Percentiles rank a stretch among this genome's conserved stretches.
Evolutionary conservation across 768 basidiomycete genomes (phyloP).

Genomic region (Thelephora aurantiotincta): DNA sequence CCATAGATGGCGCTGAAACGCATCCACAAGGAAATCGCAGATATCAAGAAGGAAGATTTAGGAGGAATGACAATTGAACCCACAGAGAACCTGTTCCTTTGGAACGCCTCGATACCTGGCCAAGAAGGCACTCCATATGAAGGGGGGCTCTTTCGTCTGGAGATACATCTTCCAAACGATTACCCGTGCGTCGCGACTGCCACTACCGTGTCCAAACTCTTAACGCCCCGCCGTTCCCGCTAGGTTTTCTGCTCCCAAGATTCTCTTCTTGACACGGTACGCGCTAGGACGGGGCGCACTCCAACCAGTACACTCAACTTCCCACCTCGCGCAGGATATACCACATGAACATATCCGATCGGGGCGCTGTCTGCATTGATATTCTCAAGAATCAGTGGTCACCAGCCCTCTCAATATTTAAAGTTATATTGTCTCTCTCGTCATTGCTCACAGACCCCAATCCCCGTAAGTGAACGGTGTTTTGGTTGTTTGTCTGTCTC

Average conservation of each 20-base stretch:
- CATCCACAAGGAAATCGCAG: slow-evolving; percentile 70
- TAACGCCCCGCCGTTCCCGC: not conserved
- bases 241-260: slow-evolving; percentile 71
- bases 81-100: slow-evolving; percentile 51
- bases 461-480: slow-evolving; percentile 44
- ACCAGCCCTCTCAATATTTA: slow-evolving; percentile 85
- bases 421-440: slow-evolving; percentile 87
- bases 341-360: slow-evolving; percentile 82
- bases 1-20: slow-evolving; percentile 59
- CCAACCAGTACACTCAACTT: not conserved
- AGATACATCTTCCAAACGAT: slow-evolving; percentile 51
- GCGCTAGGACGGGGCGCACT: slow-evolving; percentile 8
- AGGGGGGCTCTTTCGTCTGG: slow-evolving; percentile 58
- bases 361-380: slow-evolving; percentile 73
- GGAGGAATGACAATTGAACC: slow-evolving; percentile 60
- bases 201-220: slow-evolving; percentile 2
- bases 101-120: slow-evolving; percentile 70
- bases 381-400: slow-evolving; percentile 93
- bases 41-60: slow-evolving; percentile 72
- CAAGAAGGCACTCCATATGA: slow-evolving; percentile 77
- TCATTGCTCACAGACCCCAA: slow-evolving; percentile 91
- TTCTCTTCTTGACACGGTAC: slow-evolving; percentile 61
- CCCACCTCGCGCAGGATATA: slow-evolving; percentile 42
- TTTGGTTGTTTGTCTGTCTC: not conserved
- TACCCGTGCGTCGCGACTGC: slow-evolving; percentile 47